Base-by-base conservation (phyloP, 176 grass and related monocot genomes). In the Eragrostis nindensis region DNA sequence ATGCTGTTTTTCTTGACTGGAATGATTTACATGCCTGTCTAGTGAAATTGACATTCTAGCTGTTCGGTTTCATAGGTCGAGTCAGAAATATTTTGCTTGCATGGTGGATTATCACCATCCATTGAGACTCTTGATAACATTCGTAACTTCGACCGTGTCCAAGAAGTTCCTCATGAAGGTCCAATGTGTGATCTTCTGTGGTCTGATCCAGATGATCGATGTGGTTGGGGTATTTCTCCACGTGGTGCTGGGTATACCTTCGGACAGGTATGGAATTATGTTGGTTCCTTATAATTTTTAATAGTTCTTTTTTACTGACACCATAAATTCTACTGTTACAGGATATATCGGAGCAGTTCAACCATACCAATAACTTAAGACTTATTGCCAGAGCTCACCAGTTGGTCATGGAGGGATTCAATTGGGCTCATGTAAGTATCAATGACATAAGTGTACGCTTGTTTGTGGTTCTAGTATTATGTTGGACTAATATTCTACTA, bases 271-370 rank as follows among this genome's bases (percentile, higher is more conserved):
- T 38, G 57, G 49, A 19, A 73, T 8, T 11, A n/a, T 78, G 8
- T 30, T 87, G 5, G 21, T 60, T 66, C 5, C 1, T 49, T 8
- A n/a, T 26, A 60, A 48, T 32, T 42, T n/a, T 61, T 63, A 67
- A 43, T 39, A 7, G 42, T 56, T 6, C 1, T 9, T 68, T 39
- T 80, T 18, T 78, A 62, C 29, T 86, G 46, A 91, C 67, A 10
- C 69, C 19, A 47, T 22, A 16, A 69, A 64, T 86, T 44, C 57
- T 86, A 12, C 66, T 56, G 29, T 85, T 85, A 68, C 86, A 94
- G 95, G 95, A 97, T 87, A 94, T 97, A 89, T 97, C 95, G 32
- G 92, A 97, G 90, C 95, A 94, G 85, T 94, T 97, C 79, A 97
- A 97, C 78, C 95, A 97, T 84, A 92, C 87, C 36, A 97, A 97